A percentile compares a stretch with the other conserved stretches of the same genome.
Evolutionary conservation across 805 yeast genomes (phyloP).

Genomic region (Starmerella bombi): DNA sequence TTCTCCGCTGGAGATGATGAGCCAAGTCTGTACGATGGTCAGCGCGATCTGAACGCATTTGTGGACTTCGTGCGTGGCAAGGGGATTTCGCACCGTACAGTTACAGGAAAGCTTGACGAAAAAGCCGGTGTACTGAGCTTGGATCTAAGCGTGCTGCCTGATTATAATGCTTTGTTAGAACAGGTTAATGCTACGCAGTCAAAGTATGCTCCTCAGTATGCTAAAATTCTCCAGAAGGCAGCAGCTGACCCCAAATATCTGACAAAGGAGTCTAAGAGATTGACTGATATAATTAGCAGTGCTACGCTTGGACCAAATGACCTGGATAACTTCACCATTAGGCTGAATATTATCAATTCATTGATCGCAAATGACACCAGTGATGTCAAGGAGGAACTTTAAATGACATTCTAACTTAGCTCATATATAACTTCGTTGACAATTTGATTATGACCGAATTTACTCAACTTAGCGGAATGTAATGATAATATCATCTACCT

Average conservation of each 20-base stretch:
- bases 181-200: conserved; percentile 23
- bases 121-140: conserved; percentile 33
- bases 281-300: conserved; percentile 31
- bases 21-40: conserved; percentile 34
- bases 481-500: too few species aligned
- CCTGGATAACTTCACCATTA: conserved; percentile 39
- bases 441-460: too few species aligned
- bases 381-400: conserved; percentile 22
- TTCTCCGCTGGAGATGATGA: conserved; percentile 27
- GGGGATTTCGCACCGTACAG: conserved; percentile 32
- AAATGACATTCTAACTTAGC: too few species aligned
- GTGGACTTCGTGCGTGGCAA: conserved; percentile 36
- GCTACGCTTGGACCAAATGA: conserved; percentile 32
- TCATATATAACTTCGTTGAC: too few species aligned
- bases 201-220: conserved; percentile 21
- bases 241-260: conserved; percentile 29
- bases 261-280: conserved; percentile 35
- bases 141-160: conserved; percentile 21
- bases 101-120: conserved; percentile 31
- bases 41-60: conserved; percentile 38
- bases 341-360: conserved; percentile 38
- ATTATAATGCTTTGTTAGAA: conserved; percentile 16
- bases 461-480: too few species aligned
- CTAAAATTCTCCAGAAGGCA: conserved; percentile 23
- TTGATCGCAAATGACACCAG: conserved; percentile 19